These are phyloP conservation scores for Saccharum hybrid DNA, from an alignment of 202 grass and related monocot genomes.

Conservation along the genomic window DNA sequence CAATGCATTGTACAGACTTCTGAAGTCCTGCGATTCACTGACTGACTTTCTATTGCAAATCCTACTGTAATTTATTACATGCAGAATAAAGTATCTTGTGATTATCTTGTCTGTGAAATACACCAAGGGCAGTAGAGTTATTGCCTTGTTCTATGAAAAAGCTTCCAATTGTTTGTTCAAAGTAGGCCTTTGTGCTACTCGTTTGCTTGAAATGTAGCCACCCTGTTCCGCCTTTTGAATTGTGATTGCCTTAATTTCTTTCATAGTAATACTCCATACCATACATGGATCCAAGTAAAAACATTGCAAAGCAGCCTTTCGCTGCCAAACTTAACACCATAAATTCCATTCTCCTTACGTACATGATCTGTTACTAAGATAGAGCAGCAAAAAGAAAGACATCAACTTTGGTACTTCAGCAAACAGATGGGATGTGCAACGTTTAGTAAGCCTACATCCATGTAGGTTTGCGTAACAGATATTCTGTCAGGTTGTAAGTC, in stretches of 20 bases:
- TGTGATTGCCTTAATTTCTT: constrained; percentile 10
- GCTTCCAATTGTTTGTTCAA: not conserved
- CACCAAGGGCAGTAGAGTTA: not conserved
- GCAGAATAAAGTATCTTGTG: not conserved
- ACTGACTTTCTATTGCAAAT: not conserved
- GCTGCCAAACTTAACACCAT: not conserved
- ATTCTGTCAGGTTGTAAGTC: not conserved
- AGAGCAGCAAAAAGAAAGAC: not conserved
- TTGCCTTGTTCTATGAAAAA: not conserved
- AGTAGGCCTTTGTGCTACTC: not conserved
- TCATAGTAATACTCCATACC: not conserved
- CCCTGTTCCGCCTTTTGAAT: not conserved
- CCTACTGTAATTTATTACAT: not conserved
- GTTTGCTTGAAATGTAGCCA: not conserved
- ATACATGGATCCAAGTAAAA: not conserved
- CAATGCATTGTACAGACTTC: constrained; percentile 7
- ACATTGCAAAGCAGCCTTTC: not conserved
- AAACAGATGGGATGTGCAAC: not conserved
- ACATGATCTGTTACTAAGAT: not conserved
- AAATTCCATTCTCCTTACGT: not conserved
- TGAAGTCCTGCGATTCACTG: not conserved
- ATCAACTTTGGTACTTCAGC: not conserved
- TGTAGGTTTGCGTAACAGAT: not conserved
- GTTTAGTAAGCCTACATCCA: not conserved
- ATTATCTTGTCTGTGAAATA: not conserved